phyloP scores from a whole-genome alignment of 805 yeast genomes.

The Ogataea ramenticola region DNA sequence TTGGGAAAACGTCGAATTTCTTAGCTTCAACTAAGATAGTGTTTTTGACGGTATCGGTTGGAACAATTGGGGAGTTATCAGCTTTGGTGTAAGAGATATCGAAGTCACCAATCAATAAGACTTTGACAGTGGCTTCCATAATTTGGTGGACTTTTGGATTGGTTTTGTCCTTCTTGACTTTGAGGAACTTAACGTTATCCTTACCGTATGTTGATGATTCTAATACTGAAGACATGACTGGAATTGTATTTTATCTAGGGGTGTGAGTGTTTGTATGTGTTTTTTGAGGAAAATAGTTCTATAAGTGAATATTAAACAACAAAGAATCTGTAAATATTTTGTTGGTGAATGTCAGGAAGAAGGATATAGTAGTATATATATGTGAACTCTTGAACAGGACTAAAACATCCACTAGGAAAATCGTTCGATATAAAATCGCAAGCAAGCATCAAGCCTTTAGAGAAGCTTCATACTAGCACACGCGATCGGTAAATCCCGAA shows the following conservation, averaged over 20 bases:
- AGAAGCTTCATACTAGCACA: no score
- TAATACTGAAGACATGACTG: slow-evolving; percentile 18
- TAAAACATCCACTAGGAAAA: no score
- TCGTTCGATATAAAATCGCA: not conserved
- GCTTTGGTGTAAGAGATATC: slow-evolving; percentile 81
- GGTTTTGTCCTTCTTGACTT: slow-evolving; percentile 71
- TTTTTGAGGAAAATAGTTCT: not conserved
- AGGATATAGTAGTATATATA: no score
- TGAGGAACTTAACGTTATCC: slow-evolving; percentile 86
- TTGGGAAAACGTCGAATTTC: slow-evolving; percentile 79
- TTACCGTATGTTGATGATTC: slow-evolving; percentile 74
- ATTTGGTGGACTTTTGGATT: slow-evolving; percentile 75
- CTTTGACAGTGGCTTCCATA: slow-evolving; percentile 76
- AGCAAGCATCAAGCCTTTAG: not conserved
- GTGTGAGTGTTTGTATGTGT: slow-evolving; percentile 1
- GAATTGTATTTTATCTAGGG: no score
- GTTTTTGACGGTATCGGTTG: slow-evolving; percentile 91
- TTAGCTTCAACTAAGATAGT: slow-evolving; percentile 81
- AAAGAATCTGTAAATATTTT: no score
- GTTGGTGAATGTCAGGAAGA: no score
- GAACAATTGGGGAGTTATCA: slow-evolving; percentile 83
- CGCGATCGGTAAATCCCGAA: not conserved
- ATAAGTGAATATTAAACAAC: no score
- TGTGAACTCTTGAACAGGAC: no score
- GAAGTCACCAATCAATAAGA: slow-evolving; percentile 69